Conservation (phyloP, 2,329 filamentous ascomycete genomes). For the Pseudocercospora musae region DNA sequence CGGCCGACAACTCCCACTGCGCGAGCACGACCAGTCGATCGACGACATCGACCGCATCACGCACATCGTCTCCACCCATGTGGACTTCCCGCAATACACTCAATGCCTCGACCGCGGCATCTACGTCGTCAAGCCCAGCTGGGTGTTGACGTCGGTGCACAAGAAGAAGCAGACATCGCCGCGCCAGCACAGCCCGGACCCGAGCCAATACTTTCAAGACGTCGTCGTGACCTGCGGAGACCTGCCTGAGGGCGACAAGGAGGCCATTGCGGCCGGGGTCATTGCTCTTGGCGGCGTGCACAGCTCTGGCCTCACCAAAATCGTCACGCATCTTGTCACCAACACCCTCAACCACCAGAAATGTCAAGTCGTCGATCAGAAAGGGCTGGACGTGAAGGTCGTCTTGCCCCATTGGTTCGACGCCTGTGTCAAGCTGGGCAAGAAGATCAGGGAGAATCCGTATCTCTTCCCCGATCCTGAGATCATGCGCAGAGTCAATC, state of each 20-base stretch:
- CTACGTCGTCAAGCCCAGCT: constrained; percentile 76
- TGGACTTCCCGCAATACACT: constrained; percentile 87
- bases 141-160: constrained; percentile 69
- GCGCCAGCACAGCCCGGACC: constrained; percentile 85
- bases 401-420: constrained; percentile 98
- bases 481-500: constrained; percentile 54
- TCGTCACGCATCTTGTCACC: constrained; percentile 87
- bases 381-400: constrained; percentile 70
- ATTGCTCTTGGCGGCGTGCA: constrained; percentile 85
- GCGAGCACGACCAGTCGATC: constrained; percentile 37
- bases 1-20: constrained; percentile 45
- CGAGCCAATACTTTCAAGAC: constrained; percentile 82
- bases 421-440: constrained; percentile 89
- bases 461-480: constrained; percentile 85
- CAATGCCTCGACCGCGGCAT: constrained; percentile 73
- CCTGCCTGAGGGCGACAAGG: constrained; percentile 80
- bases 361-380: constrained; percentile 60
- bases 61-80: constrained; percentile 70
- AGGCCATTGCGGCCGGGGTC: constrained; percentile 86
- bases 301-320: constrained; percentile 64
- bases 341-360: constrained; percentile 72
- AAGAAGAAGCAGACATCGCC: constrained; percentile 71
- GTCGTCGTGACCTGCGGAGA: constrained; percentile 80
- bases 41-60: constrained; percentile 50
- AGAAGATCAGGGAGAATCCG: constrained; percentile 81